Conservation (phyloP, 2,329 filamentous ascomycete genomes). For the Calonectria hongkongensis region DNA sequence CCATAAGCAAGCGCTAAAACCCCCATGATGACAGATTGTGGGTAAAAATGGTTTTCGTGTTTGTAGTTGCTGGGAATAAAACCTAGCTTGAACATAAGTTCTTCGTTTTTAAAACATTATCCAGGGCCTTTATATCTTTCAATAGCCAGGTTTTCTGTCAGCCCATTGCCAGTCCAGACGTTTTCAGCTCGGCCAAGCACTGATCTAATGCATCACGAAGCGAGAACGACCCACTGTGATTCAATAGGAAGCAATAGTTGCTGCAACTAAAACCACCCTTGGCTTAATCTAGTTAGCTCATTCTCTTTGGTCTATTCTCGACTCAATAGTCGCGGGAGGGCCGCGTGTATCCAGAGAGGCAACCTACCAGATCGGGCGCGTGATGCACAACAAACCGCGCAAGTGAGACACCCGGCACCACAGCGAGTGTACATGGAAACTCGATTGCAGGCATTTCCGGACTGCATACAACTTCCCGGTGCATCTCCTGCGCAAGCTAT, state of each 20-base stretch:
- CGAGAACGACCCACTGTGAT: too few relatives aligned
- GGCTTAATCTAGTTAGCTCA: not conserved
- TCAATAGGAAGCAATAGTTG: not conserved
- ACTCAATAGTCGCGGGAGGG: not conserved
- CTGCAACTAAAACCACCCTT: not conserved
- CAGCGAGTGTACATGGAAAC: not conserved
- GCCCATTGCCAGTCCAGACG: too few relatives aligned
- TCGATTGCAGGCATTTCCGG: too few relatives aligned
- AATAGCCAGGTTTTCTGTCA: too few relatives aligned
- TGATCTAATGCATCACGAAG: too few relatives aligned
- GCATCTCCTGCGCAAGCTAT: not conserved
- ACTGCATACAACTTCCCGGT: too few relatives aligned
- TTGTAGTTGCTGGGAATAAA: too few relatives aligned
- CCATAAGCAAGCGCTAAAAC: slow-evolving; percentile 11
- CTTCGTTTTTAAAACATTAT: too few relatives aligned
- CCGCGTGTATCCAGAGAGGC: not conserved
- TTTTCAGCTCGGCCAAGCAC: too few relatives aligned
- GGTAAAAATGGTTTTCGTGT: too few relatives aligned
- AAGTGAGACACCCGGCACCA: not conserved
- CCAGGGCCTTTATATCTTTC: too few relatives aligned
- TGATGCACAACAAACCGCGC: not conserved
- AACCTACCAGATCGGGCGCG: not conserved
- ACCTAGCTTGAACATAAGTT: too few relatives aligned
- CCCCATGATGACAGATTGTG: not conserved
- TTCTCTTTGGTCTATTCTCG: not conserved